A percentile compares a stretch with the other conserved stretches of the same genome.
phyloP scores from a whole-genome alignment of 768 basidiomycete genomes.

The Lentinula boryana region DNA sequence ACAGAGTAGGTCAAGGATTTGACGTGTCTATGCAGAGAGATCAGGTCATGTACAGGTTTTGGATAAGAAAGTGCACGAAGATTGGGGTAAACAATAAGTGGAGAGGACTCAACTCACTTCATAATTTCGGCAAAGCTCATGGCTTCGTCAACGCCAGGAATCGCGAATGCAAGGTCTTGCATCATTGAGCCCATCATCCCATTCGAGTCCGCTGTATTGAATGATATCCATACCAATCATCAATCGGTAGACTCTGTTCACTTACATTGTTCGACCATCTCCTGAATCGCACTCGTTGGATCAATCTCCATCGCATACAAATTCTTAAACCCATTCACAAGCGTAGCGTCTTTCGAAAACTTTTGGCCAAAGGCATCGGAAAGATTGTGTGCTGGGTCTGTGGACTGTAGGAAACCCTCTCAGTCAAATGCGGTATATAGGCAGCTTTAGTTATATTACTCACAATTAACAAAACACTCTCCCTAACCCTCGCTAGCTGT shows the following conservation, averaged over 20 bases:
- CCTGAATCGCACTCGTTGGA: conserved; percentile 94
- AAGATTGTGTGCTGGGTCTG: conserved; percentile 99
- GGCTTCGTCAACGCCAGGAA: conserved; percentile 98
- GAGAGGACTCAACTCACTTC: conserved; percentile 60
- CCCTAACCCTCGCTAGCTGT: conserved; percentile 81
- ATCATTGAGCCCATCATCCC: conserved; percentile 99
- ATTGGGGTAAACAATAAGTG: too few relatives aligned
- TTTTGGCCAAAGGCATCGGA: conserved; percentile 99
- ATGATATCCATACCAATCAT: background rate
- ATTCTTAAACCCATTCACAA: conserved; percentile 96
- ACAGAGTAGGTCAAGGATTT: conserved; percentile 99
- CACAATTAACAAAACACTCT: conserved; percentile 96
- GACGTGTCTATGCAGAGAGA: conserved; percentile 65
- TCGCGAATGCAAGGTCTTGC: conserved; percentile 99
- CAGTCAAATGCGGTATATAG: background rate
- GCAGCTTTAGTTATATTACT: conserved; percentile 20
- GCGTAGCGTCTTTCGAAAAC: conserved; percentile 98
- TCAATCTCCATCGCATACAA: conserved; percentile 99
- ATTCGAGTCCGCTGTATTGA: conserved; percentile 65
- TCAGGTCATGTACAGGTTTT: background rate
- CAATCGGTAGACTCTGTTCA: conserved; percentile 5
- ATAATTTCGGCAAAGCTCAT: conserved; percentile 99
- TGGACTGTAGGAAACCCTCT: conserved; percentile 57
- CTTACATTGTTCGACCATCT: conserved; percentile 97
- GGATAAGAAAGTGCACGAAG: background rate